Evolutionary conservation across 2,329 filamentous ascomycete genomes (phyloP).

Genomic region (Verticillium tricorpus): DNA sequence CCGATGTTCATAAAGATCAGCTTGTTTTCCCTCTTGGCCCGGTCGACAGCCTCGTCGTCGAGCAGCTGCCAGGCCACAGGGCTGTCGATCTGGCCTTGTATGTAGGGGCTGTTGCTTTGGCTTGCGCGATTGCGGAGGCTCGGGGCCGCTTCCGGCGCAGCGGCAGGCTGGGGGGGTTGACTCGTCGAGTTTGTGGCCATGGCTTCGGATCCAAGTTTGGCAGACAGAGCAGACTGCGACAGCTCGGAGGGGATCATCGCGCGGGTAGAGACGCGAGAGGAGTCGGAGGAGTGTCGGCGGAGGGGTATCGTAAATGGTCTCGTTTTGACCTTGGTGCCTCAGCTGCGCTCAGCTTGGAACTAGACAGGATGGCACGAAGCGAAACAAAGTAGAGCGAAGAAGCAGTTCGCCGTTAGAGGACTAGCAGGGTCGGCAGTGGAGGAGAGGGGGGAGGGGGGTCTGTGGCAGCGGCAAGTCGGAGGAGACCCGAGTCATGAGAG

Average conservation of each 20-base stretch:
- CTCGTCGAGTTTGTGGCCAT: constrained; percentile 23
- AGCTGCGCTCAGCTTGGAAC: background rate
- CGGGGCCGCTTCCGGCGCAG: constrained; percentile 9
- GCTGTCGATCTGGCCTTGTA: constrained; percentile 72
- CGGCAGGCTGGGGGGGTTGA: constrained; percentile 17
- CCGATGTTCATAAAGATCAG: constrained; percentile 92
- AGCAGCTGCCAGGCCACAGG: constrained; percentile 90
- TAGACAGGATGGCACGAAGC: background rate
- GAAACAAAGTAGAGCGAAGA: background rate
- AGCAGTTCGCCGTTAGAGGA: background rate
- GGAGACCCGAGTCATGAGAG: background rate
- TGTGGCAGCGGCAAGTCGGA: background rate
- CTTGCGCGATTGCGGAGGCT: constrained; percentile 30
- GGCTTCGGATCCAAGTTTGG: constrained; percentile 2
- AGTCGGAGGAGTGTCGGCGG: background rate
- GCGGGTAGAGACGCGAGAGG: background rate
- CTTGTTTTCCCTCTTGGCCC: constrained; percentile 78
- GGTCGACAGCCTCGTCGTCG: constrained; percentile 68
- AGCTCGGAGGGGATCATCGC: constrained; percentile 33
- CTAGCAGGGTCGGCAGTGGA: background rate
- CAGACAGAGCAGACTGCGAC: constrained; percentile 12
- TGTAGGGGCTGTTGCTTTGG: constrained; percentile 45
- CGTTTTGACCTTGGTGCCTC: background rate
- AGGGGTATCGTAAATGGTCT: background rate
- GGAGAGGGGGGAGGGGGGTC: background rate